These are phyloP conservation scores for Hypocrella siamensis DNA, from an alignment of 2,329 filamentous ascomycete genomes.

Conservation along the genomic window DNA sequence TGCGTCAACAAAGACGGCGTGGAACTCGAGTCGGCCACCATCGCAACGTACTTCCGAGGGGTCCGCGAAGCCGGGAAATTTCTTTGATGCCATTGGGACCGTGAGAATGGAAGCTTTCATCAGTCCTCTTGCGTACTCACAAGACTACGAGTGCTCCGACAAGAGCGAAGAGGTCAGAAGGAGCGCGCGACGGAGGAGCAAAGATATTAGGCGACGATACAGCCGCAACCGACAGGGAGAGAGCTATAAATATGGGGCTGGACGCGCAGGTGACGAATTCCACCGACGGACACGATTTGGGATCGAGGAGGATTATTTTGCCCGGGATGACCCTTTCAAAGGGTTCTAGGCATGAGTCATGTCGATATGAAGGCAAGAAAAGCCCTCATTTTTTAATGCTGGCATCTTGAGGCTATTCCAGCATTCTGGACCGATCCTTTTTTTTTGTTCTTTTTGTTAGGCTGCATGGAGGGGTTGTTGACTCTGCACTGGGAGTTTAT, in stretches of 20 bases:
- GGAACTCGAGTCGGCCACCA: constrained; percentile 26
- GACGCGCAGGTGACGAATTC: constrained; percentile 24
- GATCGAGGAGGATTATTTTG: constrained; percentile 39
- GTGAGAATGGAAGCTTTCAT: constrained; percentile 98
- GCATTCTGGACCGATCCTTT: too few species aligned
- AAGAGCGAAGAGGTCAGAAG: constrained; percentile 30
- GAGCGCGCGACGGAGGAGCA: constrained; percentile 34
- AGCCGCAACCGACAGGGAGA: constrained; percentile 40
- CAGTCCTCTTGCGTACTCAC: constrained; percentile 37
- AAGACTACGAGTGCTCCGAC: constrained; percentile 29
- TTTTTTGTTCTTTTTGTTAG: too few species aligned
- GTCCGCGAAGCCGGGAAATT: constrained; percentile 39
- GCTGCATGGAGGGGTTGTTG: too few species aligned
- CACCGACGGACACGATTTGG: constrained; percentile 25
- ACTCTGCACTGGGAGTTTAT: too few species aligned
- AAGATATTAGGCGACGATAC: constrained; percentile 33
- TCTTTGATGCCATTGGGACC: constrained; percentile 81
- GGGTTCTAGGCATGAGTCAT: constrained; percentile 31
- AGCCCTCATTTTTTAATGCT: too few species aligned
- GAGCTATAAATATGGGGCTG: constrained; percentile 28
- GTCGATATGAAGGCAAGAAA: not conserved
- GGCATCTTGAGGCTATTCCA: too few species aligned
- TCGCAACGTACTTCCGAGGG: constrained; percentile 40
- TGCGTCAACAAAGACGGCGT: constrained; percentile 27
- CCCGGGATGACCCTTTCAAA: constrained; percentile 42